Evolutionary conservation across 2,329 filamentous ascomycete genomes (phyloP).

Genomic region (Diaporthe velutina): DNA sequence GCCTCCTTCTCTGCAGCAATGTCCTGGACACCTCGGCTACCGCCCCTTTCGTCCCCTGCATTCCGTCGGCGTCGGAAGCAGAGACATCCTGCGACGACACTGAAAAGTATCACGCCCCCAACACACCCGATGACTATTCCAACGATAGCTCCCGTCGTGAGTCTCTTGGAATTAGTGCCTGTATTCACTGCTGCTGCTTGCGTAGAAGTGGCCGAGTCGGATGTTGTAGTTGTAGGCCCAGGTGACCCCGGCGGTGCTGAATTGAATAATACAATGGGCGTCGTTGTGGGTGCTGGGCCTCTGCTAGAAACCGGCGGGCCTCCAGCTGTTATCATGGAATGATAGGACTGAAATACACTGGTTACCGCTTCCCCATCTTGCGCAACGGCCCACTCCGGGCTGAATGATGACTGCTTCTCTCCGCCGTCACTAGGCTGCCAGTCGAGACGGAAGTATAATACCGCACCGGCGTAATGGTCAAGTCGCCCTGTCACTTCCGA

Average conservation of each 20-base stretch:
- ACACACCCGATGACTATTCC: constrained; percentile 61
- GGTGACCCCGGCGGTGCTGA: no score
- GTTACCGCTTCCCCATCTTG: no score
- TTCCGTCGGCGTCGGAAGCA: constrained; percentile 50
- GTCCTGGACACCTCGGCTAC: constrained; percentile 43
- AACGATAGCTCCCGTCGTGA: constrained; percentile 58
- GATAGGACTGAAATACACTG: not conserved
- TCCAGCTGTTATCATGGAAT: not conserved
- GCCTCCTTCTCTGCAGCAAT: constrained; percentile 63
- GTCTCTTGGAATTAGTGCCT: constrained; percentile 40
- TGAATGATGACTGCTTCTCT: not conserved
- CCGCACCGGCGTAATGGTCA: no score
- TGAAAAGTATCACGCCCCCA: constrained; percentile 55
- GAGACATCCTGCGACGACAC: constrained; percentile 57
- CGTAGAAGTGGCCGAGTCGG: not conserved
- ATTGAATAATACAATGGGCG: not conserved
- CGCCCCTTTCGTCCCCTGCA: constrained; percentile 11
- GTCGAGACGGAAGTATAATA: not conserved
- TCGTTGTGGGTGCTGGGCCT: not conserved
- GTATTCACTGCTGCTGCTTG: not conserved
- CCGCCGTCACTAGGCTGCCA: not conserved
- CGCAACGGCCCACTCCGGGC: not conserved
- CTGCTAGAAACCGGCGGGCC: accelerated
- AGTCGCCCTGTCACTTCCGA: not conserved
- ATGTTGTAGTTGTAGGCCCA: not conserved